Evolutionary conservation across 805 yeast genomes (phyloP).

Genomic region (Maudiozyma bulderi): DNA sequence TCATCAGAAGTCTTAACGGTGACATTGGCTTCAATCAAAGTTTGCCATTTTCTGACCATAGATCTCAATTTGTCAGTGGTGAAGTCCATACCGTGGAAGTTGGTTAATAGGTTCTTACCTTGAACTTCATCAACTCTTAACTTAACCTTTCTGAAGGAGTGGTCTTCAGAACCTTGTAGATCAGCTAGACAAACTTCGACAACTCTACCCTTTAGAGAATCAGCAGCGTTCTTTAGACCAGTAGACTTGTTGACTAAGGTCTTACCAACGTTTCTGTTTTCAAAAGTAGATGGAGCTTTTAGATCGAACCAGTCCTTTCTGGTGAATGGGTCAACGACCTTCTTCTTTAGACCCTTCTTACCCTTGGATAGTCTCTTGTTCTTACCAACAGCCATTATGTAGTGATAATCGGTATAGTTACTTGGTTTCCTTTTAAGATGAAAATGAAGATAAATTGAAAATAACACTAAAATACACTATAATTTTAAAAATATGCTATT

Average conservation of each 20-base stretch:
- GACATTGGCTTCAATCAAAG: slow-evolving; percentile 94
- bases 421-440: neutral
- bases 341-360: slow-evolving; percentile 97
- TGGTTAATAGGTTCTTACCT: slow-evolving; percentile 95
- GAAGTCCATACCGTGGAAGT: slow-evolving; percentile 98
- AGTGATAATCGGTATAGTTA: slow-evolving; percentile 10
- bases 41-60: slow-evolving; percentile 97
- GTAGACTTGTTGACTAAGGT: slow-evolving; percentile 96
- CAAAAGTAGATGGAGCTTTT: slow-evolving; percentile 97
- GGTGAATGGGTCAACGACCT: slow-evolving; percentile 98
- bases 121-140: slow-evolving; percentile 98
- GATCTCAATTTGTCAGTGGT: slow-evolving; percentile 96
- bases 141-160: slow-evolving; percentile 92
- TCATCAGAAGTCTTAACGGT: slow-evolving; percentile 97
- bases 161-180: slow-evolving; percentile 97
- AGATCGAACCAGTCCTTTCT: slow-evolving; percentile 97
- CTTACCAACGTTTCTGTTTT: slow-evolving; percentile 97
- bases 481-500: neutral
- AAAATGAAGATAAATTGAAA: neutral
- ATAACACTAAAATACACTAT: neutral
- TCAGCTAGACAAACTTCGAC: slow-evolving; percentile 93
- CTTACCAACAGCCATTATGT: slow-evolving; percentile 70
- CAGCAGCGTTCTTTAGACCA: slow-evolving; percentile 96
- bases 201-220: slow-evolving; percentile 95
- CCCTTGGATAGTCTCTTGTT: slow-evolving; percentile 77